Base-by-base conservation (phyloP, 2,329 filamentous ascomycete genomes). In the Fusarium sp. region DNA sequence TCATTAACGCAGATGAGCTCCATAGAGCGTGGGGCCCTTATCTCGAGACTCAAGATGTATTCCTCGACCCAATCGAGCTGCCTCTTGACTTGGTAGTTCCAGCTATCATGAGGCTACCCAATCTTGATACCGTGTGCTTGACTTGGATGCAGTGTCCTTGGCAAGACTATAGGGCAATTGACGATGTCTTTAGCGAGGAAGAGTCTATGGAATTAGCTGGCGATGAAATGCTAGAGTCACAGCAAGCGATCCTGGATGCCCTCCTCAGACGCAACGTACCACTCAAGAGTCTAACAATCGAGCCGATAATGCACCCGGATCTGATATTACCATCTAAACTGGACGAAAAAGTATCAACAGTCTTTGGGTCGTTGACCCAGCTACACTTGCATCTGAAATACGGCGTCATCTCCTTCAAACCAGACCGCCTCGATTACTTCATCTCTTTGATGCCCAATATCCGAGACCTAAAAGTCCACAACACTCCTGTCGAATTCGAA, bases 111-210 rank as follows among this genome's bases (percentile, higher is more conserved):
- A 50, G 65, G 13, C 50, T 78, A 9, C 57, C 65, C 18, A 73
- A 70, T 46, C 73, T 78, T n/a, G 68, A 70, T 36, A 65, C 70
- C 8, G 27, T 77, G 20, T 70, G 38, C 20, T 57, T 78, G 36
- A 76, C 76, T 20, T 78, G 76, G 76, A 60, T 46, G 14, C 33
- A 65, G n/a, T 71, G 69, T 42, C 75, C 76, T 15, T 77, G 74
- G 76, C 22, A 50, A 27, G 65, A 49, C 6, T 27, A 44, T 5
- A 38, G 45, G 3, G 63, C 61, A 13, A 62, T 56, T 14, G 49
- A 44, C 4, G 56, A 68, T 18, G 33, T 59, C 5, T 78, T 75
- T 52, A 44, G 38, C n/a, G 20, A 57, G 10, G 65, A 76, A 11
- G 45, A 46, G 5, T 77, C 75, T 3, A 50, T 78, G 42, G 46